Conservation (phyloP, 2,329 filamentous ascomycete genomes). For the Colletotrichum lupini region DNA sequence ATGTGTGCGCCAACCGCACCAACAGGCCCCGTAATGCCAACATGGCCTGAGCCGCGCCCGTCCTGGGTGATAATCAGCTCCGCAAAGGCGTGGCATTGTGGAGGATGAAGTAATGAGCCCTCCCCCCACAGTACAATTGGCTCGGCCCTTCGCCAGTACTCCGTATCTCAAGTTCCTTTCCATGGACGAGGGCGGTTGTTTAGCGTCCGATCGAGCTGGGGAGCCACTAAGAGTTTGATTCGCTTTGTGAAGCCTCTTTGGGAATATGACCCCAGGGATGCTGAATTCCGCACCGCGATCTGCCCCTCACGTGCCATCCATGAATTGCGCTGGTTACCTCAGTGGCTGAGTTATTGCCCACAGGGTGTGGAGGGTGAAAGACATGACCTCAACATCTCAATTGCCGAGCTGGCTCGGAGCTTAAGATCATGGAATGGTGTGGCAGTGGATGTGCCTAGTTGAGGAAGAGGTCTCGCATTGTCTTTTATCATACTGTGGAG, state of each 20-base stretch:
- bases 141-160: background rate
- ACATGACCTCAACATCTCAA: background rate
- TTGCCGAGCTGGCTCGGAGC: background rate
- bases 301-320: constrained; percentile 1
- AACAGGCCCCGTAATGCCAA: constrained; percentile 4
- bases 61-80: constrained; percentile 25
- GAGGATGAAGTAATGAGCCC: constrained; percentile 16
- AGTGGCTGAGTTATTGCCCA: background rate
- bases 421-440: background rate
- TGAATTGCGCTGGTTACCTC: background rate
- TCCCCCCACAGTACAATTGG: constrained; percentile 6
- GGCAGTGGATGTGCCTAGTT: background rate
- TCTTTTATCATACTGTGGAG: background rate
- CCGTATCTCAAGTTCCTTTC: constrained; percentile 15
- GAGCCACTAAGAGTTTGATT: constrained; percentile 35
- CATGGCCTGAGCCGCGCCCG: constrained; percentile 32
- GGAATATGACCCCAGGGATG: constrained; percentile 12
- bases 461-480: background rate
- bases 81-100: constrained; percentile 32
- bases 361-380: background rate
- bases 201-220: constrained; percentile 31
- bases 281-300: constrained; percentile 25
- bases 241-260: constrained; percentile 37
- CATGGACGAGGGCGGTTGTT: constrained; percentile 20
- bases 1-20: constrained; percentile 8